A percentile compares a stretch with the other conserved stretches of the same genome.
Evolutionary conservation across 2,329 filamentous ascomycete genomes (phyloP).

Genomic region (Colletotrichum sp.): DNA sequence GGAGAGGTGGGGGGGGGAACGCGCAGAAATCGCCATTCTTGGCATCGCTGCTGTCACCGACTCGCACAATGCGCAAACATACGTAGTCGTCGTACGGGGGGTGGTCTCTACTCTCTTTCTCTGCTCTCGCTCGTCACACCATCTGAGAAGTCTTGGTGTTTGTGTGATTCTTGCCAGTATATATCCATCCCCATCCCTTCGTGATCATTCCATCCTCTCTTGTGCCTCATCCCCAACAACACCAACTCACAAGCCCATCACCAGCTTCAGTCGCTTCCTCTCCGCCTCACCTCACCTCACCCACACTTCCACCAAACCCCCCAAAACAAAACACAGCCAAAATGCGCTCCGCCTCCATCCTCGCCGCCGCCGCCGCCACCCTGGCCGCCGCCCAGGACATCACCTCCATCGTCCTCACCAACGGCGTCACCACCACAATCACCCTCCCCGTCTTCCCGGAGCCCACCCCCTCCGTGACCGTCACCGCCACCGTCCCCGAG

Average conservation of each 20-base stretch:
- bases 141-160: not conserved
- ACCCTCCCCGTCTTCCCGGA: slow-evolving; percentile 25
- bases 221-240: not conserved
- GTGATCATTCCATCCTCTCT: not conserved
- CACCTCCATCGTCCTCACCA: slow-evolving; percentile 21
- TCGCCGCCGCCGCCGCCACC: slow-evolving; percentile 18
- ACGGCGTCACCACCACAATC: slow-evolving; percentile 24
- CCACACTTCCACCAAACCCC: not conserved
- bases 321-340: not conserved
- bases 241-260: not conserved
- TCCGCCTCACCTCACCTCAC: not conserved
- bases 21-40: slow-evolving; percentile 16
- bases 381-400: slow-evolving; percentile 25
- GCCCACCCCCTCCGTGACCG: slow-evolving; percentile 3
- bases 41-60: slow-evolving; percentile 18
- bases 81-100: slow-evolving; percentile 1
- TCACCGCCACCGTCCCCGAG: slow-evolving; percentile 14
- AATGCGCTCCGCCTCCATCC: slow-evolving; percentile 28
- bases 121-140: not conserved
- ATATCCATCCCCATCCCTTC: not conserved
- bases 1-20: not conserved
- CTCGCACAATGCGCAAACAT: slow-evolving; percentile 4
- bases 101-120: not conserved
- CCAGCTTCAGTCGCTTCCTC: not conserved
- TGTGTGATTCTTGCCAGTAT: not conserved